Evolutionary conservation across 2,329 filamentous ascomycete species (phyloP).

Genomic region (Paraphoma chrysanthemicola): DNA sequence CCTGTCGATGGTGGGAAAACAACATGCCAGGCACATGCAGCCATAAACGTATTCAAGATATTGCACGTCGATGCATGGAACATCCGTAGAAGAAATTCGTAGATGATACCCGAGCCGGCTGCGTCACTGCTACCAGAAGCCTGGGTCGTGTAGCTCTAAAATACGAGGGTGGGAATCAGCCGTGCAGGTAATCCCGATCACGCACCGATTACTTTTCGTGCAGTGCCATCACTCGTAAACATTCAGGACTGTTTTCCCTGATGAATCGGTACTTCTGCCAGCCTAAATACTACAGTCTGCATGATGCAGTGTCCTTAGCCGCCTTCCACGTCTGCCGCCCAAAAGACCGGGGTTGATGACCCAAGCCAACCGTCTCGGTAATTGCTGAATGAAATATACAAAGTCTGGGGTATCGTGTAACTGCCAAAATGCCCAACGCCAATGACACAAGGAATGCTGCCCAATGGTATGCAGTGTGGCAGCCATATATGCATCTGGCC

Average conservation of each 20-base stretch:
- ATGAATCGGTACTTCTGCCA: slow-evolving; percentile 6
- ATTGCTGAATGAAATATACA: slow-evolving; percentile 10
- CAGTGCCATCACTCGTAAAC: too few species aligned
- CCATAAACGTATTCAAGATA: neutral
- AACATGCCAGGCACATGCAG: slow-evolving; percentile 12
- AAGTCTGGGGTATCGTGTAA: slow-evolving; percentile 24
- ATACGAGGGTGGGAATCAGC: slow-evolving; percentile 16
- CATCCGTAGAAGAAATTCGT: neutral
- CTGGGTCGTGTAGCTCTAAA: slow-evolving; percentile 20
- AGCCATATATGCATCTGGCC: slow-evolving; percentile 6
- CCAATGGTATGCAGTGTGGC: slow-evolving; percentile 1
- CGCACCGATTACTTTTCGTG: neutral
- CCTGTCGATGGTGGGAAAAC: slow-evolving; percentile 7
- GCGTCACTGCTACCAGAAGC: slow-evolving; percentile 17
- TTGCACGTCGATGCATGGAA: neutral
- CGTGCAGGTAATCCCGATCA: slow-evolving; percentile 4
- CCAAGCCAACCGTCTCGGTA: slow-evolving; percentile 1
- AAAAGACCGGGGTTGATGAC: slow-evolving; percentile 5
- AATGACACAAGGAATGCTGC: slow-evolving; percentile 5
- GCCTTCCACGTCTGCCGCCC: neutral
- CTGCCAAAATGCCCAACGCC: slow-evolving; percentile 12
- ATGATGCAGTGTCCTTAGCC: slow-evolving; percentile 1
- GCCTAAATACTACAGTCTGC: slow-evolving; percentile 12
- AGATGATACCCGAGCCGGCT: slow-evolving; percentile 10
- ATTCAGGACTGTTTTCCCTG: too few species aligned